These are phyloP conservation scores for Cladorrhinum samala DNA, from an alignment of 495 filamentous ascomycete genomes.

Conservation along the genomic window DNA sequence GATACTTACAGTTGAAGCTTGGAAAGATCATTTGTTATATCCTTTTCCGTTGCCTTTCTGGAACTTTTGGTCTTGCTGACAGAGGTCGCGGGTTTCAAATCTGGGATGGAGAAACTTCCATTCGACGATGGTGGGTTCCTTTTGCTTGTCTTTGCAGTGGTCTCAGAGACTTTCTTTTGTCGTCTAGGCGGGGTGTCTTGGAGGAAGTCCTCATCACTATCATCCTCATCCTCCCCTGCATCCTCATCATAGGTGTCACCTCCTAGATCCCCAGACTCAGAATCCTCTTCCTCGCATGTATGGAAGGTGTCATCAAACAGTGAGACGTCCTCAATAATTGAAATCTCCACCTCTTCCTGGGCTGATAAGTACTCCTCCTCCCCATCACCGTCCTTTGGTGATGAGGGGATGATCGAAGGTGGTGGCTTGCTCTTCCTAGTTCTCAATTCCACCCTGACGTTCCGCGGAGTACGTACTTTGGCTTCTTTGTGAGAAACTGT, in stretches of 20 bases:
- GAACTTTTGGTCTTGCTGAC: neutral
- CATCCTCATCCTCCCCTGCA: slow-evolving; percentile 11
- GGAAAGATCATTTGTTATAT: slow-evolving; percentile 21
- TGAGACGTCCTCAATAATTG: slow-evolving; percentile 19
- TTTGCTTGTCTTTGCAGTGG: neutral
- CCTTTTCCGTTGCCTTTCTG: slow-evolving; percentile 3
- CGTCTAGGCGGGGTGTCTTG: neutral
- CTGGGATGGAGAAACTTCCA: neutral
- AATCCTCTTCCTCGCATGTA: slow-evolving; percentile 10
- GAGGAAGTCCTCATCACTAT: slow-evolving; percentile 2
- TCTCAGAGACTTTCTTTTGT: neutral
- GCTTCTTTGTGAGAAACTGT: neutral
- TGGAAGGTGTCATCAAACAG: slow-evolving; percentile 14
- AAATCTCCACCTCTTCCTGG: slow-evolving; percentile 20
- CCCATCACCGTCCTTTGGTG: slow-evolving; percentile 6
- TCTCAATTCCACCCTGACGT: slow-evolving; percentile 14
- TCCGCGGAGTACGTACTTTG: neutral
- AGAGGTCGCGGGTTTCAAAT: neutral
- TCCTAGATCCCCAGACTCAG: neutral
- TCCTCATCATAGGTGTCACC: slow-evolving; percentile 10
- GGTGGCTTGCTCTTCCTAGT: slow-evolving; percentile 17
- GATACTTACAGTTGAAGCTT: slow-evolving; percentile 19
- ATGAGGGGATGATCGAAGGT: slow-evolving; percentile 8
- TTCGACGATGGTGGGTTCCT: neutral
- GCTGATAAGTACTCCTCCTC: slow-evolving; percentile 18